These are phyloP conservation scores for Chlorella sorokiniana DNA, from an alignment of 139 green algal genomes.

Conservation along the genomic window DNA sequence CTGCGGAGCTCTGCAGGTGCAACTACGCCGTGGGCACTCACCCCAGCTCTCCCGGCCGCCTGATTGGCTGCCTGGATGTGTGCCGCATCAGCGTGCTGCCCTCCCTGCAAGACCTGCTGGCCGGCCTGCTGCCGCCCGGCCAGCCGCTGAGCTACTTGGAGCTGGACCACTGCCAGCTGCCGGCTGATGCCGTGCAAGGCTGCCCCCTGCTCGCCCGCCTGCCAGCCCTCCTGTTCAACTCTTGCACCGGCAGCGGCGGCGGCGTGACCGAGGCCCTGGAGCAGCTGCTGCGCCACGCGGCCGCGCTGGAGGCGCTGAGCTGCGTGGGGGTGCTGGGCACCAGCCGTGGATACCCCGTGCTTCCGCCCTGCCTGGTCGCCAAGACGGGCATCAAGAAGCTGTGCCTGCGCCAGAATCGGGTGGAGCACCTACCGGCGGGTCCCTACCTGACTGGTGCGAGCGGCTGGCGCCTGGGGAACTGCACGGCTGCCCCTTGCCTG, in stretches of 20 bases:
- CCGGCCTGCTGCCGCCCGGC: background rate
- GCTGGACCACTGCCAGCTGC: background rate
- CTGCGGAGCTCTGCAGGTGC: background rate
- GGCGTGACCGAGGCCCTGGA: background rate
- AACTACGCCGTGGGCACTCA: background rate
- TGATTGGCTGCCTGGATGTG: background rate
- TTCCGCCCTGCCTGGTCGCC: background rate
- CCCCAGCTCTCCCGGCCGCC: background rate
- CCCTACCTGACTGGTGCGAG: background rate
- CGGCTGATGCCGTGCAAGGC: background rate
- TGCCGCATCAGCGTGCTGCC: background rate
- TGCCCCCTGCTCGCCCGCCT: background rate
- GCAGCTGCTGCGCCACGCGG: background rate
- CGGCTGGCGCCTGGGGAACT: background rate
- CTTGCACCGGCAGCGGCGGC: background rate
- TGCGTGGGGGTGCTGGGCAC: too few species aligned
- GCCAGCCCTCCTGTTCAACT: background rate
- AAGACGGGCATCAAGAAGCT: background rate
- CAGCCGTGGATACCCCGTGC: background rate
- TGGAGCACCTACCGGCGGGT: background rate
- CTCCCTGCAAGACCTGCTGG: background rate
- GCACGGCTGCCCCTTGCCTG: too few species aligned
- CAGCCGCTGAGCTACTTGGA: background rate
- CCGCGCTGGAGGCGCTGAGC: background rate
- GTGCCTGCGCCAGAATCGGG: background rate